phyloP scores from a whole-genome alignment of 495 filamentous ascomycete species.

The Barbatosphaeria neglecta region DNA sequence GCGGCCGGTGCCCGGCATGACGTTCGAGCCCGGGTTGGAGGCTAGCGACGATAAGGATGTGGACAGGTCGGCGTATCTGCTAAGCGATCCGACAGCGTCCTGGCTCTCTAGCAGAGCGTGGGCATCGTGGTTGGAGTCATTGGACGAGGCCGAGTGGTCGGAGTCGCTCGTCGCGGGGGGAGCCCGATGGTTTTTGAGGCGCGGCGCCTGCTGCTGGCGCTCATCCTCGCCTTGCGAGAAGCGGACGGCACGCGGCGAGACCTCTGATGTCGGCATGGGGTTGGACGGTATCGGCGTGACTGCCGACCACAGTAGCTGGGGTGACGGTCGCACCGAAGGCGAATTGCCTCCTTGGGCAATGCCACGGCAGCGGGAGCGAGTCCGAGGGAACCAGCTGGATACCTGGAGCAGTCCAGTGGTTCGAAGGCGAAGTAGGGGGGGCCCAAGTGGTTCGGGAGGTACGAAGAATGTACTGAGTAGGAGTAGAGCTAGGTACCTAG shows the following conservation, averaged over 20 bases:
- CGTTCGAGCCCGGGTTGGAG: conserved; percentile 27
- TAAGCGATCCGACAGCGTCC: conserved; percentile 32
- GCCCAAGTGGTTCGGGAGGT: too few relatives aligned
- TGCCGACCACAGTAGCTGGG: neutral
- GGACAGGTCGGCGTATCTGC: conserved; percentile 22
- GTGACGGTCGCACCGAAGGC: too few relatives aligned
- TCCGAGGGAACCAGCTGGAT: too few relatives aligned
- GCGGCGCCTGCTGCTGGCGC: conserved; percentile 20
- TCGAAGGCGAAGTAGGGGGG: too few relatives aligned
- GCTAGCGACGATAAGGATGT: conserved; percentile 21
- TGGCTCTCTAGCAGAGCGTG: conserved; percentile 33
- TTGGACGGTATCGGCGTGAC: neutral
- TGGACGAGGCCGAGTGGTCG: conserved; percentile 52
- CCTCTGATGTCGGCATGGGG: conserved; percentile 20
- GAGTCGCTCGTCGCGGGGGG: conserved; percentile 45
- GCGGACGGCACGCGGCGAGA: conserved; percentile 39
- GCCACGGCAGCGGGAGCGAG: too few relatives aligned
- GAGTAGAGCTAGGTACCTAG: too few relatives aligned
- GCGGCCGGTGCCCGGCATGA: conserved; percentile 21
- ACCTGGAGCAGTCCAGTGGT: too few relatives aligned
- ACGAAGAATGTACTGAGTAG: too few relatives aligned
- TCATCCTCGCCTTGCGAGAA: conserved; percentile 35
- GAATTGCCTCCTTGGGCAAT: too few relatives aligned
- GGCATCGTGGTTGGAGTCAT: conserved; percentile 42
- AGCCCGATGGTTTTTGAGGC: conserved; percentile 31